Evolutionary conservation across 2,329 filamentous ascomycete species (phyloP).

Genomic region (Mycocentrospora acerina): DNA sequence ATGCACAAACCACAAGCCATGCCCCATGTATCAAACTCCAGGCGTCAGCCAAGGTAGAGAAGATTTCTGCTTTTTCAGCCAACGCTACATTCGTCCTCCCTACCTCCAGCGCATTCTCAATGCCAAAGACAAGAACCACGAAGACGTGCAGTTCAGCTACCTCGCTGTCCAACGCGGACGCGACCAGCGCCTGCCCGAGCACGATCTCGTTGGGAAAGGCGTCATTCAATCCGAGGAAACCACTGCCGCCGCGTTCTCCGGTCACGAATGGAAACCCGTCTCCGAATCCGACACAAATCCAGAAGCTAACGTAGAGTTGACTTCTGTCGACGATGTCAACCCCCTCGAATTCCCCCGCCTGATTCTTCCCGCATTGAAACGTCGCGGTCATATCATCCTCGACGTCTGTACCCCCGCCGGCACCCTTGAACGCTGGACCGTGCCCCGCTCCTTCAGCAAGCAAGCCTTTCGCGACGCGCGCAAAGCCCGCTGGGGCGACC

Average conservation of each 20-base stretch:
- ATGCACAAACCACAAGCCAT: slow-evolving; percentile 85
- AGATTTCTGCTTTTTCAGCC: slow-evolving; percentile 88
- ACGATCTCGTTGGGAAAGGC: slow-evolving; percentile 35
- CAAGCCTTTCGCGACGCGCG: slow-evolving; percentile 89
- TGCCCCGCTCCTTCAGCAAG: slow-evolving; percentile 77
- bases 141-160: slow-evolving; percentile 90
- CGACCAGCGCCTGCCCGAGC: slow-evolving; percentile 50
- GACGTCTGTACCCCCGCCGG: slow-evolving; percentile 88
- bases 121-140: slow-evolving; percentile 72
- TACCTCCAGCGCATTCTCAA: slow-evolving; percentile 79
- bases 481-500: slow-evolving; percentile 86
- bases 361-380: slow-evolving; percentile 80
- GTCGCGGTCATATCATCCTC: slow-evolving; percentile 81
- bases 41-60: slow-evolving; percentile 74
- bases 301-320: slow-evolving; percentile 29
- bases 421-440: slow-evolving; percentile 88
- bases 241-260: slow-evolving; percentile 68
- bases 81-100: slow-evolving; percentile 80
- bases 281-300: slow-evolving; percentile 13
- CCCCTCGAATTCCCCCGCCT: slow-evolving; percentile 74
- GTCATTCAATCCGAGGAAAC: slow-evolving; percentile 57
- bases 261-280: slow-evolving; percentile 56
- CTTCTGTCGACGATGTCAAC: slow-evolving; percentile 35
- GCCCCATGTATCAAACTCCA: slow-evolving; percentile 80
- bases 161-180: slow-evolving; percentile 79